These are phyloP conservation scores for Mortierella claussenii DNA, from an alignment of 192 early-diverging fungal genomes.

Conservation along the genomic window DNA sequence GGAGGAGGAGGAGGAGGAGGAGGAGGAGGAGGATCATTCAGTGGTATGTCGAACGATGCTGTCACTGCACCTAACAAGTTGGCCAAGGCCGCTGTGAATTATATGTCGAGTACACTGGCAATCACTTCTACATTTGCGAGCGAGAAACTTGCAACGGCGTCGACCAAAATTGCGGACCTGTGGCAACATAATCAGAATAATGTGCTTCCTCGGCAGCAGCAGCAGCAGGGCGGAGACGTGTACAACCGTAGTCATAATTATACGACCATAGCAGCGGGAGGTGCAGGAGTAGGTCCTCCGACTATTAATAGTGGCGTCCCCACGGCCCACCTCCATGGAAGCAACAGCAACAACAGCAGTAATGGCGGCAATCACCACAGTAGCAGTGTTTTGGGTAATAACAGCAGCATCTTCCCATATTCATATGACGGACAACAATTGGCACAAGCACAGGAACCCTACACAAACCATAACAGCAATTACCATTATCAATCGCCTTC, in stretches of 20 bases:
- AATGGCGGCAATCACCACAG: no score
- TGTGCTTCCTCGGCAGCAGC: constrained; percentile 35
- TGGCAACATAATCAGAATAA: constrained; percentile 51
- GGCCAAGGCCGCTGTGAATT: constrained; percentile 37
- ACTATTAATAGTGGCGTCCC: constrained; percentile 38
- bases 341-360: background rate
- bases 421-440: constrained; percentile 40
- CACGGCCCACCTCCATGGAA: background rate
- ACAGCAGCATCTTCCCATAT: no score
- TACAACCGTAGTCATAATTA: constrained; percentile 29
- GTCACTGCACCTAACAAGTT: constrained; percentile 16
- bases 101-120: constrained; percentile 41
- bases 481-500: constrained; percentile 26
- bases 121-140: constrained; percentile 48
- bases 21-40: background rate
- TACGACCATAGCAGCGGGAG: background rate
- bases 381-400: no score
- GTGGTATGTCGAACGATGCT: constrained; percentile 4
- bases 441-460: no score
- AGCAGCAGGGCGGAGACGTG: constrained; percentile 11
- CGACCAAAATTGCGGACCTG: constrained; percentile 47
- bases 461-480: constrained; percentile 24
- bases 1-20: constrained; percentile 4
- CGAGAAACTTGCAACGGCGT: constrained; percentile 35
- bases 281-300: no score